These are phyloP conservation scores for Cubamyces lactineus DNA, from an alignment of 768 basidiomycete species.

Conservation along the genomic window DNA sequence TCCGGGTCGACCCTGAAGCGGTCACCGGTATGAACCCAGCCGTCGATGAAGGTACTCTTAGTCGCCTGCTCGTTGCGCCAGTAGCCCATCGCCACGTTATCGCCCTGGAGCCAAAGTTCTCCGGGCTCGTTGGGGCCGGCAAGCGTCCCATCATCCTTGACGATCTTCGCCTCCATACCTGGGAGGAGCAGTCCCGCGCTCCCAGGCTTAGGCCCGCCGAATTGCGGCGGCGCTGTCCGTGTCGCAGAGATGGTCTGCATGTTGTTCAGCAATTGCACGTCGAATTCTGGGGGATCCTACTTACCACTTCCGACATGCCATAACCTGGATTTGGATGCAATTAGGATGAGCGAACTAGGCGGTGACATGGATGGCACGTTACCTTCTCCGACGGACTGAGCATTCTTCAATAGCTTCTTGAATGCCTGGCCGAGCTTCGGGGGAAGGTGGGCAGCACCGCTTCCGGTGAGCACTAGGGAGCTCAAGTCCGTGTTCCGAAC, in stretches of 20 bases:
- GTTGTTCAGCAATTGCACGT: background rate
- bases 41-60: conserved; percentile 61
- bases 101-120: conserved; percentile 63
- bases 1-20: conserved; percentile 61
- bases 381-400: conserved; percentile 50
- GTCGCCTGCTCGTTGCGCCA: conserved; percentile 73
- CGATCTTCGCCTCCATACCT: conserved; percentile 63
- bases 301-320: conserved; percentile 45
- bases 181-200: conserved; percentile 60
- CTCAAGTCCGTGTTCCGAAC: conserved; percentile 55
- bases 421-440: conserved; percentile 52
- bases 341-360: background rate
- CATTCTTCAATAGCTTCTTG: conserved; percentile 35
- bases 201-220: conserved; percentile 42
- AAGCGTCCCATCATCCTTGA: conserved; percentile 60
- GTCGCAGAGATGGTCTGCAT: conserved; percentile 59
- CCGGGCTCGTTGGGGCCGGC: conserved; percentile 62
- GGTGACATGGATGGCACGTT: conserved; percentile 2
- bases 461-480: conserved; percentile 45
- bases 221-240: conserved; percentile 47
- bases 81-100: conserved; percentile 67
- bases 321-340: conserved; percentile 48
- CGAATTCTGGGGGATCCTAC: background rate
- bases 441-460: conserved; percentile 73
- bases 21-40: conserved; percentile 81